Conservation (phyloP, 2,329 filamentous ascomycete species). For the Aureobasidium sp. region DNA sequence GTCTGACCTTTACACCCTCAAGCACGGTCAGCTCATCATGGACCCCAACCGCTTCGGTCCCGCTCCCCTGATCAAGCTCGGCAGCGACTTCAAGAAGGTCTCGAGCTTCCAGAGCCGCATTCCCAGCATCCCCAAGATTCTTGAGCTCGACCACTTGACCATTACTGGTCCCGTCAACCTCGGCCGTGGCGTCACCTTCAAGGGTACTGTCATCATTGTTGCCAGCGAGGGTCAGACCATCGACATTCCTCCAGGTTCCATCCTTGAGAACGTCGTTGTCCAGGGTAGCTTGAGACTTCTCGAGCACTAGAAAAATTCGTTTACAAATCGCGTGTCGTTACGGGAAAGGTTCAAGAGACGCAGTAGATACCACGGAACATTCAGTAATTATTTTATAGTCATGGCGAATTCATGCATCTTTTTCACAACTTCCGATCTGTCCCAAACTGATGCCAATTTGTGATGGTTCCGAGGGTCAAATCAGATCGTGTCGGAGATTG, state of each 20-base stretch:
- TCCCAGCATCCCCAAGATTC: conserved; percentile 79
- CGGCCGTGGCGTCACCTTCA: conserved; percentile 87
- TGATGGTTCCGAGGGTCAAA: background rate
- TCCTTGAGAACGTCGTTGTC: conserved; percentile 97
- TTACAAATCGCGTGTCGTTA: background rate
- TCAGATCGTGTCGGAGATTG: background rate
- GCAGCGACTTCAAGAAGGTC: conserved; percentile 99
- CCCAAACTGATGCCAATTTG: background rate
- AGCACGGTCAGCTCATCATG: conserved; percentile 97
- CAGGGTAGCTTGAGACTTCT: conserved; percentile 83
- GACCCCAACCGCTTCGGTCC: conserved; percentile 94
- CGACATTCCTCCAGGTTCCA: conserved; percentile 91
- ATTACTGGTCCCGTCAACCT: conserved; percentile 97
- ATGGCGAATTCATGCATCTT: conserved; percentile 14
- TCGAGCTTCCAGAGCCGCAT: conserved; percentile 91
- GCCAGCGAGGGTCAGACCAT: conserved; percentile 97
- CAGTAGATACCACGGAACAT: conserved; percentile 17
- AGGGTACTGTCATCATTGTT: conserved; percentile 98
- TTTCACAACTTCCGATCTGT: background rate
- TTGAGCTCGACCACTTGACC: conserved; percentile 89
- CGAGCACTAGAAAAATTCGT: conserved; percentile 49
- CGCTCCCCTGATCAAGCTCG: conserved; percentile 96
- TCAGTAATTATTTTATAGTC: conserved; percentile 15
- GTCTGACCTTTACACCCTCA: conserved; percentile 96
- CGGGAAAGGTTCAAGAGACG: conserved; percentile 10